Percentiles rank a stretch among this genome's conserved stretches.
These are phyloP conservation scores for Russula dissimulans DNA, from an alignment of 768 basidiomycete species.

Conservation along the genomic window DNA sequence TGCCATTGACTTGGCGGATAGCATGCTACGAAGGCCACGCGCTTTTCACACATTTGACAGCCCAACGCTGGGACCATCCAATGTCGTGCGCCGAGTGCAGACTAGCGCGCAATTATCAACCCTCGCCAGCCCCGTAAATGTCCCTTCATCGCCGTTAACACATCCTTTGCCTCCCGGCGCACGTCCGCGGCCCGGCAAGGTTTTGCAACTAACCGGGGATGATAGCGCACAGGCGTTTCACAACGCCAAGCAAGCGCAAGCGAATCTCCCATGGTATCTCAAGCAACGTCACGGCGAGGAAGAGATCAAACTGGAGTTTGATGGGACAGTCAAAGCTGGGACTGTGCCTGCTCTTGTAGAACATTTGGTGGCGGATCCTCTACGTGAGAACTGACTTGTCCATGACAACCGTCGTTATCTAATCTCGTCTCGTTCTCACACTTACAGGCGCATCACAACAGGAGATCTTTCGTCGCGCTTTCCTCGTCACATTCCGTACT, in stretches of 20 bases:
- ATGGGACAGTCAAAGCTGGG: slow-evolving; percentile 59
- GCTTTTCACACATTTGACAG: slow-evolving; percentile 3
- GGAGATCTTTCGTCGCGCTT: slow-evolving; percentile 44
- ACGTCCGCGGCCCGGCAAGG: slow-evolving; percentile 27
- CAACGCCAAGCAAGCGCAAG: slow-evolving; percentile 30
- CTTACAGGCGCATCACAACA: slow-evolving; percentile 21
- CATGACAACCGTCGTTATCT: neutral
- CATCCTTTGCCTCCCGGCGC: neutral
- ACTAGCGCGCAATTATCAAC: neutral
- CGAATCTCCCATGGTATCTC: slow-evolving; percentile 48
- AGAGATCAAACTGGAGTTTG: slow-evolving; percentile 54
- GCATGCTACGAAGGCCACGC: slow-evolving; percentile 4
- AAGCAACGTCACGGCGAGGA: slow-evolving; percentile 44
- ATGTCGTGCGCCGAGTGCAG: slow-evolving; percentile 4
- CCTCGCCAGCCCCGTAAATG: neutral
- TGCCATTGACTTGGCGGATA: neutral
- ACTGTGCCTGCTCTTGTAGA: slow-evolving; percentile 67
- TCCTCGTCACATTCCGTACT: slow-evolving; percentile 76
- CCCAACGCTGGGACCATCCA: slow-evolving; percentile 10
- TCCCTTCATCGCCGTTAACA: neutral
- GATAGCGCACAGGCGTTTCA: slow-evolving; percentile 36
- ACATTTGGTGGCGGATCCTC: slow-evolving; percentile 51
- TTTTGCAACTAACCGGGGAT: slow-evolving; percentile 33
- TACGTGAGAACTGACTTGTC: slow-evolving; percentile 37
- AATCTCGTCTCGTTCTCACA: neutral